Evolutionary conservation across 78 protist species (phyloP), one percentile per base, ranked within the genome.

Genomic region (Ministeria vibrans): DNA sequence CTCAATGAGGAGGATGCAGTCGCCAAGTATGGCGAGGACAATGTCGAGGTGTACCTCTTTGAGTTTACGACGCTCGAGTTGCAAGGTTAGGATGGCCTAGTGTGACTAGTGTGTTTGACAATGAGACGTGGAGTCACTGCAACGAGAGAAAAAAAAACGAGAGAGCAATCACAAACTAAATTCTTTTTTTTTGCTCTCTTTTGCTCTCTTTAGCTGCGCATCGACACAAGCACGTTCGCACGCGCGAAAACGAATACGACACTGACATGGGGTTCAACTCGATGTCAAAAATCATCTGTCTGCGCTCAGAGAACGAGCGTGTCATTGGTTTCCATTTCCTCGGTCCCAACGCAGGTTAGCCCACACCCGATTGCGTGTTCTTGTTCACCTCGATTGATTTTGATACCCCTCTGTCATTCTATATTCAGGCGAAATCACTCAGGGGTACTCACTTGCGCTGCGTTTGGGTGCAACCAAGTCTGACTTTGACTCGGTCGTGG

Each of bases 311-410:
- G 0, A 44, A 63, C 49, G 89, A 90, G 34, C 80, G 87, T 20
- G 93, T 95, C 38, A 43, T 92, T 11, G 97, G 98, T 6, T 11
- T 90, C 36, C 96, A 95, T 70, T 23, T 86, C 53, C 73, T 91
- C 28, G 94, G 95, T 0, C 95, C 96, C 51, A 89, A 87, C 87
- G 97, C 98, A 0, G n/a, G n/a, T n/a, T n/a, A n/a, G n/a, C n/a
- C n/a, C n/a, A n/a, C n/a, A n/a, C n/a, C n/a, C n/a, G n/a, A n/a
- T n/a, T n/a, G n/a, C n/a, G n/a, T n/a, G n/a, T n/a, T n/a, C n/a
- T n/a, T n/a, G n/a, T n/a, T n/a, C n/a, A n/a, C n/a, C n/a, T n/a
- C n/a, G n/a, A n/a, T n/a, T n/a, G n/a, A n/a, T n/a, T n/a, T n/a
- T n/a, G n/a, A n/a, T n/a, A n/a, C n/a, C n/a, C n/a, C n/a, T n/a